These are phyloP conservation scores for Agrostemma githago DNA, from an alignment of 148 eudicot genomes.

Conservation along the genomic window DNA sequence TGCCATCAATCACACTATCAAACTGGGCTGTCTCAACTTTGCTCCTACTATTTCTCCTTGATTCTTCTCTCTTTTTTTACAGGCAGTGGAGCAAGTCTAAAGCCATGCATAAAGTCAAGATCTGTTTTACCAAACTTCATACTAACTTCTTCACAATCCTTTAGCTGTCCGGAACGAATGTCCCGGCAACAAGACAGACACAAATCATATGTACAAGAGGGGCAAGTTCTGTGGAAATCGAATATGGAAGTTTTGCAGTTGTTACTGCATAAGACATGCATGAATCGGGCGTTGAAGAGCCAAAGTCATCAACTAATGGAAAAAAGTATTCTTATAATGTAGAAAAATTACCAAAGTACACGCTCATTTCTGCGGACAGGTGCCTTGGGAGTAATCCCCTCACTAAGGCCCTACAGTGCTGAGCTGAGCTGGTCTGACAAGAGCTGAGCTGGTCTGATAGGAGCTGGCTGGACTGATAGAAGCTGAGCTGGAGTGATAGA, in stretches of 20 bases:
- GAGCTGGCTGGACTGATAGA: too few relatives aligned
- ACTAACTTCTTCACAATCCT: slow-evolving; percentile 31
- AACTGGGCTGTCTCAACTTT: not conserved
- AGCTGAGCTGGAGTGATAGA: too few relatives aligned
- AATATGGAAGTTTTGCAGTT: slow-evolving; percentile 50
- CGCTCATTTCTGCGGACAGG: slow-evolving; percentile 15
- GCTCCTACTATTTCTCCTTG: not conserved
- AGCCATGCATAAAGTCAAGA: slow-evolving; percentile 35
- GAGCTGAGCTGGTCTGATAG: too few relatives aligned
- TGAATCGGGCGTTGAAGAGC: not conserved
- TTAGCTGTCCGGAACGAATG: slow-evolving; percentile 41
- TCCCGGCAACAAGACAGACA: slow-evolving; percentile 60
- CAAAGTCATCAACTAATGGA: not conserved
- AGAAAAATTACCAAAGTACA: slow-evolving; percentile 22
- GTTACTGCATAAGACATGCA: slow-evolving; percentile 36
- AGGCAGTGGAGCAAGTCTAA: not conserved
- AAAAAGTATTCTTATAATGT: not conserved
- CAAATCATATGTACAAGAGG: slow-evolving; percentile 41
- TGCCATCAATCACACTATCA: slow-evolving; percentile 1
- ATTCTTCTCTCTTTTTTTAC: not conserved
- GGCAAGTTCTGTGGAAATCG: slow-evolving; percentile 54
- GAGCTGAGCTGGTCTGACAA: too few relatives aligned
- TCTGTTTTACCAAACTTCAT: slow-evolving; percentile 34
- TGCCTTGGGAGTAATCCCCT: slow-evolving; percentile 10
- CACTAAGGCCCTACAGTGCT: too few relatives aligned